phyloP scores from a whole-genome alignment of 768 basidiomycete species.

The Boletus tomentosulus region DNA sequence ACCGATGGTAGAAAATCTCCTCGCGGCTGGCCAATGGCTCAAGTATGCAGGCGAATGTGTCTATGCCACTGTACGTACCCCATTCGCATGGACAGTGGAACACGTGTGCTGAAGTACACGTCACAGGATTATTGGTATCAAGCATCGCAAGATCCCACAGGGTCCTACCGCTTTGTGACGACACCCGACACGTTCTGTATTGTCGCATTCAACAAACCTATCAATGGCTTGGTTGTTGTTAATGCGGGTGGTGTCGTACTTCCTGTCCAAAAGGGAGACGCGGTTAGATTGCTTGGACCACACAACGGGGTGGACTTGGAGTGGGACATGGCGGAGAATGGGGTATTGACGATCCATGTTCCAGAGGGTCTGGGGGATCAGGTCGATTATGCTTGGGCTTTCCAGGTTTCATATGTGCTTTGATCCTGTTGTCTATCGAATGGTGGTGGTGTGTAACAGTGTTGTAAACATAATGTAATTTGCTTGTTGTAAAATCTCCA shows the following conservation, averaged over 20 bases:
- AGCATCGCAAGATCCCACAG: conserved; percentile 35
- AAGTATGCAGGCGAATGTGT: conserved; percentile 47
- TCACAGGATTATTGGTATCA: conserved; percentile 47
- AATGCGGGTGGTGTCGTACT: conserved; percentile 32
- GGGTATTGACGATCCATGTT: neutral
- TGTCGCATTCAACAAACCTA: conserved; percentile 39
- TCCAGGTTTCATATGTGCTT: conserved; percentile 33
- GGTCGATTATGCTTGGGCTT: conserved; percentile 39
- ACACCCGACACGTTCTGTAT: conserved; percentile 51
- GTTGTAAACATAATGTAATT: neutral
- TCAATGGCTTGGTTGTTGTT: conserved; percentile 32
- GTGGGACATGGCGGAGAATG: conserved; percentile 24
- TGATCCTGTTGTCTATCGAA: neutral
- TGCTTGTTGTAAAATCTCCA: too few species aligned
- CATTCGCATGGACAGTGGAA: neutral
- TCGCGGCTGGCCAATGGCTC: conserved; percentile 51
- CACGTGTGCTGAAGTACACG: neutral
- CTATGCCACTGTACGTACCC: conserved; percentile 44
- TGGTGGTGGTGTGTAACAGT: neutral
- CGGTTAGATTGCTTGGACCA: conserved; percentile 39
- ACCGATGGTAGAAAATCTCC: conserved; percentile 44
- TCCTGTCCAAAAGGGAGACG: conserved; percentile 43
- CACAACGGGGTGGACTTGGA: neutral
- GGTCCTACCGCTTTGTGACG: conserved; percentile 43
- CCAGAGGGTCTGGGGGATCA: conserved; percentile 1